These are phyloP conservation scores for Fusarium beomiforme DNA, from an alignment of 2,329 filamentous ascomycete genomes.

Conservation along the genomic window DNA sequence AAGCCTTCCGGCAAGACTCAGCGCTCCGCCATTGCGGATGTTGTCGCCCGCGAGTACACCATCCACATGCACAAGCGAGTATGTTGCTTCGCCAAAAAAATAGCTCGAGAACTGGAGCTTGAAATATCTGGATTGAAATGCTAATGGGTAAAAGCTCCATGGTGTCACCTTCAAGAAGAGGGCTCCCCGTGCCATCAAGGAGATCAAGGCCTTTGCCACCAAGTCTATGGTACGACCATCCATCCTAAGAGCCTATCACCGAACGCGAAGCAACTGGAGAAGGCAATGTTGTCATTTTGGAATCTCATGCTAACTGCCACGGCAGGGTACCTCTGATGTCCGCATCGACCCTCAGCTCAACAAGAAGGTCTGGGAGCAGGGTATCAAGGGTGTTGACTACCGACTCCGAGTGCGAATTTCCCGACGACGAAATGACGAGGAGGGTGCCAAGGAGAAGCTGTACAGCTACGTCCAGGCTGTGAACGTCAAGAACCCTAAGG, in stretches of 20 bases:
- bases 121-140: slow-evolving; percentile 12
- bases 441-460: slow-evolving; percentile 99
- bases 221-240: slow-evolving; percentile 87
- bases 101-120: slow-evolving; percentile 23
- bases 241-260: slow-evolving; percentile 6
- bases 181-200: slow-evolving; percentile 98
- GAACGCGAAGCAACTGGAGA: slow-evolving; percentile 19
- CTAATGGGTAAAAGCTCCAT: slow-evolving; percentile 74
- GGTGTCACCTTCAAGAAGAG: slow-evolving; percentile 99
- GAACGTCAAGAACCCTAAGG: slow-evolving; percentile 99
- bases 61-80: slow-evolving; percentile 99
- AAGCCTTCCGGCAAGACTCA: slow-evolving; percentile 55
- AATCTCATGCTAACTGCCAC: slow-evolving; percentile 31
- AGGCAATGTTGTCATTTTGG: slow-evolving; percentile 8
- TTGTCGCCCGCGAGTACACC: slow-evolving; percentile 99
- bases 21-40: slow-evolving; percentile 98
- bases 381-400: slow-evolving; percentile 98
- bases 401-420: slow-evolving; percentile 98
- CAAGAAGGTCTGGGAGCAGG: slow-evolving; percentile 99
- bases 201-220: slow-evolving; percentile 94
- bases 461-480: slow-evolving; percentile 99
- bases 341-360: slow-evolving; percentile 98
- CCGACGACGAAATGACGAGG: slow-evolving; percentile 99
- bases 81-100: slow-evolving; percentile 40
- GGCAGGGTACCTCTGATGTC: slow-evolving; percentile 93